A percentile compares a stretch with the other conserved stretches of the same genome.
phyloP scores from a whole-genome alignment of 1,284 basidiomycete genomes.

The Wallemia ichthyophaga region DNA sequence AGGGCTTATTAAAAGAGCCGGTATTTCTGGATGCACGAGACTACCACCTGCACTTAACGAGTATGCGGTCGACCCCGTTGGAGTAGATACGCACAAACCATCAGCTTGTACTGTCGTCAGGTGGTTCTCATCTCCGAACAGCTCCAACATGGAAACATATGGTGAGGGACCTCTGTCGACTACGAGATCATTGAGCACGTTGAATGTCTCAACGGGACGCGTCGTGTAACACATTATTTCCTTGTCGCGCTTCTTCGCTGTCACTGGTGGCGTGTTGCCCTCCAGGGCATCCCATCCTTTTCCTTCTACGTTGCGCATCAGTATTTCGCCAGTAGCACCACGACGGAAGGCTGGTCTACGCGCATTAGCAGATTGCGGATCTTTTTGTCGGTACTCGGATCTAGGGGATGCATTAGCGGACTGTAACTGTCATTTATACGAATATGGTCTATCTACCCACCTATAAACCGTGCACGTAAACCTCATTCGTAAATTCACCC shows the following conservation, averaged over 20 bases:
- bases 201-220: constrained; percentile 78
- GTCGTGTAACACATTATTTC: constrained; percentile 97
- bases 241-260: constrained; percentile 29
- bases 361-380: not conserved
- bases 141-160: constrained; percentile 78
- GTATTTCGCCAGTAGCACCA: constrained; percentile 68
- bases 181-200: constrained; percentile 90
- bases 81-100: constrained; percentile 79
- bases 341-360: constrained; percentile 41
- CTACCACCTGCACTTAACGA: constrained; percentile 95
- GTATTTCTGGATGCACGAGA: constrained; percentile 90
- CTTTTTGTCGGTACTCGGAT: constrained; percentile 4
- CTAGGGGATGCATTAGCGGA: not conserved
- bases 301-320: constrained; percentile 64
- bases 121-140: constrained; percentile 96
- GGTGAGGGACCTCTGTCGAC: constrained; percentile 95
- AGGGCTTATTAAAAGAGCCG: constrained; percentile 80
- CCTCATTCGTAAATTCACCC: constrained; percentile 92
- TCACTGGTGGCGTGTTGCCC: constrained; percentile 26
- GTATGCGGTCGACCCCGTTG: constrained; percentile 93
- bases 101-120: constrained; percentile 98
- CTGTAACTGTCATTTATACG: constrained; percentile 22
- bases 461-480: constrained; percentile 97
- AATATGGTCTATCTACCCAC: constrained; percentile 26
- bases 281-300: constrained; percentile 85